These are phyloP conservation scores for Aureobasidium sp. DNA, from an alignment of 2,329 filamentous ascomycete species.

Conservation along the genomic window DNA sequence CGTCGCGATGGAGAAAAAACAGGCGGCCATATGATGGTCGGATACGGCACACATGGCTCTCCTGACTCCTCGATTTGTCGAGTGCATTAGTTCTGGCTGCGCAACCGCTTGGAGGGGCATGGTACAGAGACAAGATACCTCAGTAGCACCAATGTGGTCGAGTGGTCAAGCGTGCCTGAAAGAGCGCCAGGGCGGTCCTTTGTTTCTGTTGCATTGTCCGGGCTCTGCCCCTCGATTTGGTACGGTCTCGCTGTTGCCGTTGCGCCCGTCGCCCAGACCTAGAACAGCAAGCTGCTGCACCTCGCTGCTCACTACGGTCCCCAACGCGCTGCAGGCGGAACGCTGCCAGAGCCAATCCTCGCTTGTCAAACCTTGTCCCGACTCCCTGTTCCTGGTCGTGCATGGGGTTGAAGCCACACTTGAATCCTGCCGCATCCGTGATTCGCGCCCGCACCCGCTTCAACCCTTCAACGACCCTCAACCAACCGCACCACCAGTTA, in stretches of 20 bases:
- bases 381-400: conserved; percentile 17
- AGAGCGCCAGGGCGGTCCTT: conserved; percentile 8
- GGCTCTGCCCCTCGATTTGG: conserved; percentile 12
- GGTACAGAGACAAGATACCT: conserved; percentile 14
- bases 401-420: conserved; percentile 16
- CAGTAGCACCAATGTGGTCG: conserved; percentile 6
- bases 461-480: conserved; percentile 17
- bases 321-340: conserved; percentile 17
- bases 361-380: conserved; percentile 18
- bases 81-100: conserved; percentile 11
- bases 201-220: conserved; percentile 16
- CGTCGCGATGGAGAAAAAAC: neutral
- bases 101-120: conserved; percentile 5
- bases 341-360: conserved; percentile 14
- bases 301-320: conserved; percentile 13
- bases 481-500: conserved; percentile 16
- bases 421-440: conserved; percentile 18
- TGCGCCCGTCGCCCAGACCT: conserved; percentile 13
- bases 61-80: conserved; percentile 7
- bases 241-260: conserved; percentile 15
- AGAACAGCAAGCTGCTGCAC: conserved; percentile 14
- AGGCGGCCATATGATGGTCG: neutral
- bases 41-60: conserved; percentile 5
- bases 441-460: conserved; percentile 18
- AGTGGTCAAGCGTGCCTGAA: conserved; percentile 13